Evolutionary conservation across 1,284 basidiomycete species (phyloP), one percentile per base, ranked within the genome.

Genomic region (Ganoderma lingzhi): DNA sequence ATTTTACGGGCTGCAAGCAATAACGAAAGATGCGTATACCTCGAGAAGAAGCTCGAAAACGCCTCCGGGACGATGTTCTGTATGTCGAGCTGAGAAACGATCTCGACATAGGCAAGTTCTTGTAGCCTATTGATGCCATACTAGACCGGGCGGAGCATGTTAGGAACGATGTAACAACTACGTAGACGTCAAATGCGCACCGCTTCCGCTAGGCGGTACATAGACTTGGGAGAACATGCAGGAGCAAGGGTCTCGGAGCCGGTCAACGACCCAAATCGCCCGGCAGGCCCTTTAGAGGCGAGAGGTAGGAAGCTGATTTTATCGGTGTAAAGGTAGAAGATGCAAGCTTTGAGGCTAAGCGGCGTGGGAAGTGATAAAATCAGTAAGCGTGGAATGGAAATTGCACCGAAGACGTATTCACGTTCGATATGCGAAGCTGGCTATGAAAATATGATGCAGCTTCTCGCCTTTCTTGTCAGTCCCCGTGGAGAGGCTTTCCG

Each of bases 171-270:
- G 19, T 10, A 17, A 17, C 6, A 9, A 23, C 6, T 51, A 30
- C 41, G 23, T 12, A 41, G 39, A 12, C 39, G 15, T 0, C 37
- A 12, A 51, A 53, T 4, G 48, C 71, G 30, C 37, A 78, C 77
- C 39, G 67, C 71, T 41, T 78, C 77, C 12, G 76, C 77, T 0
- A 78, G 59, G 1, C 77, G 74, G 42, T 75, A 78, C 70, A 76
- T 76, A 5, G 76, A 77, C 63, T 78, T 78, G 2, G 77, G 76
- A 9, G 77, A 78, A 59, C 76, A 78, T 3, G 67, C 67, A 17
- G 75, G 77, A 2, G 73, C 67, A 23, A 42, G 28, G n/a, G 44
- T 35, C 4, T 64, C 67, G 10, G 30, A 44, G 15, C 58, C 41
- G 39, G 53, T 67, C 32, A 70, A 48, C 35, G 73, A 41, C 9